Conservation (phyloP, 1,139 yeast species). For the Nakaseomyces delphensis region DNA sequence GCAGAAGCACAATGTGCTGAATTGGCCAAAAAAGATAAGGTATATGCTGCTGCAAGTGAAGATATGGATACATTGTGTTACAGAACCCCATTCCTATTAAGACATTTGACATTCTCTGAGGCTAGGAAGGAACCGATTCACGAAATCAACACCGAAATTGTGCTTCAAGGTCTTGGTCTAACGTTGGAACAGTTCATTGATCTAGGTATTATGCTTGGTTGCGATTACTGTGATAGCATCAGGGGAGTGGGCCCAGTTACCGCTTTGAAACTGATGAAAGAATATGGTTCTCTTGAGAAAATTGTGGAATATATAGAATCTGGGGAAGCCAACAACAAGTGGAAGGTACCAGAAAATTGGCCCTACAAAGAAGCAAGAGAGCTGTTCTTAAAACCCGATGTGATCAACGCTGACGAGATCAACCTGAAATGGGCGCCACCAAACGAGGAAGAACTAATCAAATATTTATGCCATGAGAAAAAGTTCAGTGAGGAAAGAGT, state of each 20-base stretch:
- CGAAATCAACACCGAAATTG: conserved; percentile 63
- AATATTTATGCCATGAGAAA: conserved; percentile 34
- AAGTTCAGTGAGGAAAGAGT: conserved; percentile 93
- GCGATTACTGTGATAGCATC: conserved; percentile 95
- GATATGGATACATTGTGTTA: conserved; percentile 98
- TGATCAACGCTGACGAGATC: conserved; percentile 49
- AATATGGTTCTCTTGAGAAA: conserved; percentile 71
- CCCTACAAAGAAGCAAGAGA: conserved; percentile 84
- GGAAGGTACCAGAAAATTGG: conserved; percentile 90
- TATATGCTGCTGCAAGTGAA: conserved; percentile 95
- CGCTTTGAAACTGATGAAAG: conserved; percentile 78
- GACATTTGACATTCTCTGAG: conserved; percentile 90
- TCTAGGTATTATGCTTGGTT: conserved; percentile 84
- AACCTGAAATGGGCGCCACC: conserved; percentile 56
- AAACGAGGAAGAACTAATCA: conserved; percentile 33
- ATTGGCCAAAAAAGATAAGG: conserved; percentile 77
- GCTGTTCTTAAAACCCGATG: conserved; percentile 75
- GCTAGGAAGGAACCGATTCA: conserved; percentile 88
- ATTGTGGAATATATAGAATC: conserved; percentile 58
- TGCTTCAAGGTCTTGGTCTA: conserved; percentile 68
- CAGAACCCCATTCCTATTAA: conserved; percentile 68
- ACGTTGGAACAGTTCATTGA: conserved; percentile 72
- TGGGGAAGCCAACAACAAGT: conserved; percentile 45
- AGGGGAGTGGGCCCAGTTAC: conserved; percentile 94
- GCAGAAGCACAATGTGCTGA: conserved; percentile 99